Evolutionary conservation across 805 yeast genomes (phyloP).

Genomic region (Candida oleophila): DNA sequence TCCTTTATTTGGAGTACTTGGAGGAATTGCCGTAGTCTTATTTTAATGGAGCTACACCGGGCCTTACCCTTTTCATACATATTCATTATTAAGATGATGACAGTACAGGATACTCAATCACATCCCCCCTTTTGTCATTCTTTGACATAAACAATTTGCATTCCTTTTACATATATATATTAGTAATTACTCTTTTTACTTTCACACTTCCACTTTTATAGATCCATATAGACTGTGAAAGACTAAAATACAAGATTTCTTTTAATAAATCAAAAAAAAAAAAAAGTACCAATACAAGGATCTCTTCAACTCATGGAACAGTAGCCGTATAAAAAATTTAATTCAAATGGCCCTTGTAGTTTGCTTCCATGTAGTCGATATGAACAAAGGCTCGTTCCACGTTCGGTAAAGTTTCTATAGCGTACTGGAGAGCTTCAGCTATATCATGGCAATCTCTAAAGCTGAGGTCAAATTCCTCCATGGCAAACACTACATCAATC

Average conservation of each 20-base stretch:
- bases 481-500: conserved; percentile 61
- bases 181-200: not conserved
- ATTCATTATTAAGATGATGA: too few relatives aligned
- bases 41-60: conserved; percentile 2
- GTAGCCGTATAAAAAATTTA: too few relatives aligned
- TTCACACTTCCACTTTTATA: not conserved
- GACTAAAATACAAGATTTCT: not conserved
- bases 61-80: too few relatives aligned
- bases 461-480: conserved; percentile 42
- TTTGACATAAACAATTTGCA: too few relatives aligned
- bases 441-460: conserved; percentile 75
- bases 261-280: too few relatives aligned
- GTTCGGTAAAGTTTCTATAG: conserved; percentile 71
- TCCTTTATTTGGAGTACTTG: not conserved
- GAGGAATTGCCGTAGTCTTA: not conserved
- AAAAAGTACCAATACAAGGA: too few relatives aligned
- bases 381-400: conserved; percentile 85
- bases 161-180: too few relatives aligned
- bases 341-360: conserved; percentile 40
- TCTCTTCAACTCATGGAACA: too few relatives aligned
- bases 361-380: conserved; percentile 58
- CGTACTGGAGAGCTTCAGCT: conserved; percentile 79
- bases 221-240: not conserved
- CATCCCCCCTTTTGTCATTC: not conserved
- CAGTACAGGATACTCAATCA: not conserved